Conservation (phyloP, 2,329 filamentous ascomycete genomes). For the Colletotrichum magnum region DNA sequence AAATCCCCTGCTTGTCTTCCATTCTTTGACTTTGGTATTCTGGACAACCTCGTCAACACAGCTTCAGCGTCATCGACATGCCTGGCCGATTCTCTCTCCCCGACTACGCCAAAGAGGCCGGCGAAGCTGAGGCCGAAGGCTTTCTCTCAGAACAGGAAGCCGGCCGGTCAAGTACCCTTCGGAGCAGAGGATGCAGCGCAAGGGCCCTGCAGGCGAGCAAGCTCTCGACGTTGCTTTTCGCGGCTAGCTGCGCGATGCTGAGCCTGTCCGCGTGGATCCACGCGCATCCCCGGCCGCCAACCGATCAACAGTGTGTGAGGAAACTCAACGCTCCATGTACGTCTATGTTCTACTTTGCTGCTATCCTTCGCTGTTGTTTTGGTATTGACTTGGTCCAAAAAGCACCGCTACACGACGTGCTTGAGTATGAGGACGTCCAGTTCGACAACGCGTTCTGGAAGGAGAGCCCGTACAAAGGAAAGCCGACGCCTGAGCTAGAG, state of each 20-base stretch:
- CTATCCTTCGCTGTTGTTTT: not conserved
- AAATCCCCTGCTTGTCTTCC: not conserved
- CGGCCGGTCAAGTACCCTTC: not conserved
- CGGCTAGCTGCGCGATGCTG: constrained; percentile 2
- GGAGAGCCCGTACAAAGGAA: constrained; percentile 31
- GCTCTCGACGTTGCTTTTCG: not conserved
- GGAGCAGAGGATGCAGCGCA: not conserved
- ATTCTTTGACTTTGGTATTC: not conserved
- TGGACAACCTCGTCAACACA: not conserved
- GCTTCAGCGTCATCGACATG: constrained; percentile 1
- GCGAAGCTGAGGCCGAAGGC: not conserved
- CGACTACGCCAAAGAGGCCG: not conserved
- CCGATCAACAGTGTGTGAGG: constrained; percentile 15
- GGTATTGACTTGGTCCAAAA: not conserved
- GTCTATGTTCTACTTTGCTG: not conserved
- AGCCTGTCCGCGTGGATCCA: constrained; percentile 15
- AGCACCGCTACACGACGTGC: constrained; percentile 20
- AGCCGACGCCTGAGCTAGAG: constrained; percentile 26
- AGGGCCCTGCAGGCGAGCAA: not conserved
- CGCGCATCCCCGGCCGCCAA: constrained; percentile 1
- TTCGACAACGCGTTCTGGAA: constrained; percentile 32
- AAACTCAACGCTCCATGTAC: constrained; percentile 15
- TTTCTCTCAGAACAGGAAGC: not conserved
- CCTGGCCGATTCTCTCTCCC: not conserved
- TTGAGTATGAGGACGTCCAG: constrained; percentile 29